These are phyloP conservation scores for Lachancea quebecensis DNA, from an alignment of 805 yeast genomes.

Conservation along the genomic window DNA sequence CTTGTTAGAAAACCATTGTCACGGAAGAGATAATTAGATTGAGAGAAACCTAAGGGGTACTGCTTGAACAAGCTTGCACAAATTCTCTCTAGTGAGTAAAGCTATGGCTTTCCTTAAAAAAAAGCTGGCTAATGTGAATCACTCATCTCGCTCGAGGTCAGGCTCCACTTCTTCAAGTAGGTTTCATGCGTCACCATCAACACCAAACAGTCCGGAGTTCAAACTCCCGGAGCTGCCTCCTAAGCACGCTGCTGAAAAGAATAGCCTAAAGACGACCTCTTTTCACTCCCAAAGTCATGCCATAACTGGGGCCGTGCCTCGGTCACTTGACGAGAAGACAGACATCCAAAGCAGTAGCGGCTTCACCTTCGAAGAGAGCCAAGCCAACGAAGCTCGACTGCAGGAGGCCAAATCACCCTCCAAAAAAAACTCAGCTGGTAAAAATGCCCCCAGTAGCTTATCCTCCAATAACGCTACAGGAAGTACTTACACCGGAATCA, in stretches of 20 bases:
- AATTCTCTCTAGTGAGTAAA: not conserved
- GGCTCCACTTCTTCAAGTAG: slow-evolving; percentile 21
- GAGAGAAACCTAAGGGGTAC: too few relatives aligned
- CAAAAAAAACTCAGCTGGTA: too few relatives aligned
- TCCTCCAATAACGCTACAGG: too few relatives aligned
- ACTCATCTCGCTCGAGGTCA: slow-evolving; percentile 20
- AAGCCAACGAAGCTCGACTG: not conserved
- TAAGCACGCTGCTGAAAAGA: not conserved
- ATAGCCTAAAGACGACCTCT: not conserved
- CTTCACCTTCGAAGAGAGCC: slow-evolving; percentile 1
- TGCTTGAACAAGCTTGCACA: too few relatives aligned
- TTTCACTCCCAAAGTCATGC: not conserved
- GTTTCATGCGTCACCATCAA: not conserved
- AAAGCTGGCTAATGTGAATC: slow-evolving; percentile 18
- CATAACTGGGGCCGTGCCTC: not conserved
- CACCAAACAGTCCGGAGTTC: slow-evolving; percentile 2
- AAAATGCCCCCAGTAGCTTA: too few relatives aligned
- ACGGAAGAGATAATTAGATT: too few relatives aligned
- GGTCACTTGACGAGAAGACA: not conserved
- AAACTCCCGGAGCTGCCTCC: slow-evolving; percentile 3
- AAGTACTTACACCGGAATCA: slow-evolving; percentile 3
- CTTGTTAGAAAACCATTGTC: too few relatives aligned
- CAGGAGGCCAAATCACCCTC: too few relatives aligned
- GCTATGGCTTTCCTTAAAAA: slow-evolving; percentile 24
- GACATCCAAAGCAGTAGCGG: not conserved